phyloP scores from a whole-genome alignment of 2,329 filamentous ascomycete genomes.

The Botrytis medusae region DNA sequence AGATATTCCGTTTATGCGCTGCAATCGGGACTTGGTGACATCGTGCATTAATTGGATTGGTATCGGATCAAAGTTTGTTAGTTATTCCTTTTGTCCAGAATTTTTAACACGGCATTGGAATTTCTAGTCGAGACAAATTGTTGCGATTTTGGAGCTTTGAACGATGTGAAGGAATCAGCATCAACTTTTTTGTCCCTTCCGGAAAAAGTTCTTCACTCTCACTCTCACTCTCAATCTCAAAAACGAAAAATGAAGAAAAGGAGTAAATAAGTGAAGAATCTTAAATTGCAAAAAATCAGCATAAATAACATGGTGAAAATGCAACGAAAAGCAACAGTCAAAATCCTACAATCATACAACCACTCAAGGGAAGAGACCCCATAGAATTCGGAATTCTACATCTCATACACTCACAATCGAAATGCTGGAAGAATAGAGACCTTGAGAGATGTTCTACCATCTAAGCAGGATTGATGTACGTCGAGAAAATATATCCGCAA shows the following conservation, averaged over 20 bases:
- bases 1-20: not conserved
- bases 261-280: rapidly evolving
- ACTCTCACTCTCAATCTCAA: too few species aligned
- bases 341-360: not conserved
- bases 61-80: not conserved
- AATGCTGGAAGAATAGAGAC: not conserved
- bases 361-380: not conserved
- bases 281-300: not conserved
- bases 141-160: not conserved
- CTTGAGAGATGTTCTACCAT: not conserved
- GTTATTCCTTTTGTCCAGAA: not conserved
- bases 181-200: not conserved
- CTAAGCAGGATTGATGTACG: not conserved
- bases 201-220: too few species aligned
- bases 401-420: not conserved
- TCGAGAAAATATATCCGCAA: not conserved
- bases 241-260: not conserved
- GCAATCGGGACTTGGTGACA: not conserved
- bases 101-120: rapidly evolving
- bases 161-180: not conserved
- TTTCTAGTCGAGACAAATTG: rapidly evolving
- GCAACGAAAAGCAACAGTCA: not conserved
- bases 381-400: not conserved
- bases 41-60: not conserved
- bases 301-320: not conserved